A percentile compares a stretch with the other conserved stretches of the same genome.
Evolutionary conservation across 352 stramenopile species (phyloP).

Genomic region (Pythium chondricola): DNA sequence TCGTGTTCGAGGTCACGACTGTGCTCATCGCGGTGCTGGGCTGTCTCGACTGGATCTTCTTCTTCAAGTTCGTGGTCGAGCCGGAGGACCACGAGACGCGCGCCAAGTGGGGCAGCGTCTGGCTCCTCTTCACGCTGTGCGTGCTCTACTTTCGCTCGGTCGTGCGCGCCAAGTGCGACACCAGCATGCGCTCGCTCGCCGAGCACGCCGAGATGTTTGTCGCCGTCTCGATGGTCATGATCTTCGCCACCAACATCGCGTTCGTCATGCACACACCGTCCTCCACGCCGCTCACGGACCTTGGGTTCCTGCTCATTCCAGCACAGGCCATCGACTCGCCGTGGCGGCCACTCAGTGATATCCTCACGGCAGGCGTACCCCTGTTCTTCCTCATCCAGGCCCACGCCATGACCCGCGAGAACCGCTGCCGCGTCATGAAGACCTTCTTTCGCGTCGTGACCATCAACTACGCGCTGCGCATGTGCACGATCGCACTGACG

Average conservation of each 20-base stretch:
- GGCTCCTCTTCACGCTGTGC: conserved; percentile 12
- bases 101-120: conserved; percentile 11
- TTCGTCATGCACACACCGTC: conserved; percentile 35
- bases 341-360: conserved; percentile 33
- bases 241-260: conserved; percentile 36
- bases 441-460: conserved; percentile 40
- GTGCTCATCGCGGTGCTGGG: conserved; percentile 20
- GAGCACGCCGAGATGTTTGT: conserved; percentile 35
- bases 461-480: conserved; percentile 36
- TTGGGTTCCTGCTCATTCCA: conserved; percentile 43
- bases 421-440: conserved; percentile 24
- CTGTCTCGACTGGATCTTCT: conserved; percentile 21
- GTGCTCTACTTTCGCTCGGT: conserved; percentile 11
- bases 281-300: conserved; percentile 27
- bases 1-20: conserved; percentile 16
- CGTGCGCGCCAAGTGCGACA: conserved; percentile 14
- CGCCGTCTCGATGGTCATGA: conserved; percentile 25
- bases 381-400: conserved; percentile 24
- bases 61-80: conserved; percentile 27
- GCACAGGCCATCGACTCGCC: conserved; percentile 20
- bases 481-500: conserved; percentile 31
- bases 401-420: conserved; percentile 22
- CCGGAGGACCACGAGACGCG: conserved; percentile 11
- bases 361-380: conserved; percentile 30
- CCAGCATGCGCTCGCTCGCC: conserved; percentile 14